Evolutionary conservation across 2,329 filamentous ascomycete genomes (phyloP).

Genomic region (Fusarium buharicum): DNA sequence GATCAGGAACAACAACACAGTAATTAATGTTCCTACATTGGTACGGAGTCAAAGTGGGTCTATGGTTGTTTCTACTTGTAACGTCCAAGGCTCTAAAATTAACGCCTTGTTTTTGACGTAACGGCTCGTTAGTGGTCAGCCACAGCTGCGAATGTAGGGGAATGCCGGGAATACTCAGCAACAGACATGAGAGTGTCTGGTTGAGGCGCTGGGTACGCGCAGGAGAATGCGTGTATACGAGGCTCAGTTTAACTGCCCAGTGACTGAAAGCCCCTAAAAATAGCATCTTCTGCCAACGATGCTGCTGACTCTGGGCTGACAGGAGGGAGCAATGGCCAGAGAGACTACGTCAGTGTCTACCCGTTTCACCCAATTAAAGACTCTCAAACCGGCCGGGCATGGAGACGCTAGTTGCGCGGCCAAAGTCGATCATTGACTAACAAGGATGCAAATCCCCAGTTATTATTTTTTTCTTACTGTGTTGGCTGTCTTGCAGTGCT

Average conservation of each 20-base stretch:
- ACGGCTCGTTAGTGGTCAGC: slow-evolving; percentile 8
- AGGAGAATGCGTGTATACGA: slow-evolving; percentile 29
- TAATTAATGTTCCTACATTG: slow-evolving; percentile 10
- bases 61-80: slow-evolving; percentile 17
- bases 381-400: slow-evolving; percentile 1
- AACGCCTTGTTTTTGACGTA: slow-evolving; percentile 14
- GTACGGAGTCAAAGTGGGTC: slow-evolving; percentile 13
- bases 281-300: slow-evolving; percentile 2
- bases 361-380: slow-evolving; percentile 18
- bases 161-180: neutral
- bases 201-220: slow-evolving; percentile 5
- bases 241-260: slow-evolving; percentile 7
- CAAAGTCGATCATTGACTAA: slow-evolving; percentile 25
- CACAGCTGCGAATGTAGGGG: neutral
- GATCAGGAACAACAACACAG: neutral
- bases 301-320: slow-evolving; percentile 12
- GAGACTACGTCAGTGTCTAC: slow-evolving; percentile 28
- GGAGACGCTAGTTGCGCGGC: slow-evolving; percentile 32
- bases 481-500: neutral
- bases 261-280: slow-evolving; percentile 24
- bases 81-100: slow-evolving; percentile 4
- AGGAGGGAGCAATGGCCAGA: slow-evolving; percentile 3
- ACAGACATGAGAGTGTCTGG: no score
- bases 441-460: slow-evolving; percentile 22
- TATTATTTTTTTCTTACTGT: slow-evolving; percentile 12